Base-by-base conservation (phyloP, 2,329 filamentous ascomycete species). In the Ustulina deusta region DNA sequence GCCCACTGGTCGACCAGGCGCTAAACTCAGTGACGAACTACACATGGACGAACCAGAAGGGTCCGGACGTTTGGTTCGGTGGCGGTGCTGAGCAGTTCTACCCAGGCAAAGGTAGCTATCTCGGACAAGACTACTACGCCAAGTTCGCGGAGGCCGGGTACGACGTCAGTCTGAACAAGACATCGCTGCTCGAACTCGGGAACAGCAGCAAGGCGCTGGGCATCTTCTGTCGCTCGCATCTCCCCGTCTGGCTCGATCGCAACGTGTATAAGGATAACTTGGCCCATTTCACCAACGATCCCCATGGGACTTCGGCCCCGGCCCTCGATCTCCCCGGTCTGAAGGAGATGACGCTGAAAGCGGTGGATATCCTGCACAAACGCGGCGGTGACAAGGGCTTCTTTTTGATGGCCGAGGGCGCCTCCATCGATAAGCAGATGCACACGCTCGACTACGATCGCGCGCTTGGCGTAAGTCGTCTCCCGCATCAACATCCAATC, bases 341-440 rank as follows among this genome's bases (percentile, higher is more conserved):
- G 58, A 95, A 93, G 81, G 92, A 96, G 51, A 97, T 97, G 93
- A 94, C 93, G 0, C 83, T 94, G 73, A 97, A 97, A 83, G 93
- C 93, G 27, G 87, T 96, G 57, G 92, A 95, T 66, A 89, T 95
- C 61, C 87, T 96, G n/a, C 82, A 91, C 78, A 84, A 84, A 44
- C 85, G 88, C 66, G 88, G 89, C 32, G 86, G 86, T 38, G 85
- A 91, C 65, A 86, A 92, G 67, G 93, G 93, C 6, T 97, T 91
- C 86, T 93, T 96, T 85, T 85, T 97, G 76, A 96, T 97, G 93
- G 89, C 90, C 13, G 93, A 97, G 79, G 93, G 91, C 29, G 93
- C 93, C 17, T 93, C 89, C 1, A 92, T 97, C 73, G 93, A 96
- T 82, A 97, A 97, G 85, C 91, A 93, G 85, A 96, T 97, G 93